Base-by-base conservation (phyloP, 805 yeast genomes). In the Schwanniomyces polymorphus region DNA sequence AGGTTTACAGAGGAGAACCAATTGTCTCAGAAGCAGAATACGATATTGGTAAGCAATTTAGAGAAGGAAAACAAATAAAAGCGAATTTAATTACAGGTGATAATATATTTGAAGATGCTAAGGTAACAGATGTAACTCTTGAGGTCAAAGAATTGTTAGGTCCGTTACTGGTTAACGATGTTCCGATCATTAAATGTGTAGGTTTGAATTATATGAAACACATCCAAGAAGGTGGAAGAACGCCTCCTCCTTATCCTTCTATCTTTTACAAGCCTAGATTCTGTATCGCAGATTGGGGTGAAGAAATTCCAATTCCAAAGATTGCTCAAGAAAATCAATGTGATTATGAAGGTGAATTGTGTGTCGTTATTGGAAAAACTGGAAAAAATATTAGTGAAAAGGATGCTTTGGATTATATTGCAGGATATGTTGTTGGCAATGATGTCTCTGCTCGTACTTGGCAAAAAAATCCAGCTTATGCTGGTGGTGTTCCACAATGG, bases 371-470 rank as follows among this genome's bases (percentile, higher is more conserved):
- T 49, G 85, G 85, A 23, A 74, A 72, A 54, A 51, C 61, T n/a
- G 77, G 79, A 35, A 65, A 61, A 47, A 66, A 77, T 49, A 78
- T 80, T 18, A 42, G 67, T 14, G 66, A 57, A 16, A 70, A 61
- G 16, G 65, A 76, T 16, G 84, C 83, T 4, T 58, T 72, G 42
- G 64, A 70, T 40, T 68, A 78, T 48, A 75, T 80, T 4, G 58
- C 78, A 16, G 85, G 85, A 7, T 80, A 77, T 58, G 57, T 80
- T 2, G 73, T 74, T 17, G 84, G 84, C 4, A 78, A 81, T 58
- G 85, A 80, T 56, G 78, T 80, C 8, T 76, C 82, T 10, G 81
- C 78, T 53, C 65, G 85, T 46, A 72, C 72, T n/a, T 79, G 84
- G 84, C 84, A 81, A 56, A 65, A 70, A 41, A 68, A 73, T 42